Conservation (phyloP, 371 early-diverging fungal species). For the Rhizopus sp. region DNA sequence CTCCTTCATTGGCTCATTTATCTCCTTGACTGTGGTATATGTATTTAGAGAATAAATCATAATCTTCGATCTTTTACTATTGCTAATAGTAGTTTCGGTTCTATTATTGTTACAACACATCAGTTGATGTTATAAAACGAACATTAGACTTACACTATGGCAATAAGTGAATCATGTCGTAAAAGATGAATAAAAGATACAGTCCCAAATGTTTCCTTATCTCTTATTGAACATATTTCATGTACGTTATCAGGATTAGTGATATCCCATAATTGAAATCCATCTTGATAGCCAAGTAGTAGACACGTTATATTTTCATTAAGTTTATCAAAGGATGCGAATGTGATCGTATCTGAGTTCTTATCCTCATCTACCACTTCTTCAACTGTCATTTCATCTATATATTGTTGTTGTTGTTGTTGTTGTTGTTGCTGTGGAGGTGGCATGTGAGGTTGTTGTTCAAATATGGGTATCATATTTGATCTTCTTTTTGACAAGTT, state of each 20-base stretch:
- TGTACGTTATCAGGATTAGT: constrained; percentile 69
- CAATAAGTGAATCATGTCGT: constrained; percentile 42
- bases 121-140: background rate
- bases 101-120: constrained; percentile 2
- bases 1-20: constrained; percentile 36
- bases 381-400: constrained; percentile 10
- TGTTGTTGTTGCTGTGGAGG: constrained; percentile 25
- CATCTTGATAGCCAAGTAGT: constrained; percentile 74
- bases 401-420: constrained; percentile 30
- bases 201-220: constrained; percentile 46
- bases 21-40: constrained; percentile 36
- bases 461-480: constrained; percentile 42
- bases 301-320: constrained; percentile 44
- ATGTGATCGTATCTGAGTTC: constrained; percentile 31
- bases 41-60: constrained; percentile 50
- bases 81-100: constrained; percentile 8
- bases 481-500: constrained; percentile 44
- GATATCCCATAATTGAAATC: constrained; percentile 85
- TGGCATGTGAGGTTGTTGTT: constrained; percentile 30
- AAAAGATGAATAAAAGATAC: constrained; percentile 54
- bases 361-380: constrained; percentile 27
- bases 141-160: constrained; percentile 45
- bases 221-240: constrained; percentile 70
- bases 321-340: constrained; percentile 36
- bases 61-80: background rate